Evolutionary conservation across 345 rosid species (phyloP), one percentile per base, ranked within the genome.

Genomic region (Lumnitzera littorea): DNA sequence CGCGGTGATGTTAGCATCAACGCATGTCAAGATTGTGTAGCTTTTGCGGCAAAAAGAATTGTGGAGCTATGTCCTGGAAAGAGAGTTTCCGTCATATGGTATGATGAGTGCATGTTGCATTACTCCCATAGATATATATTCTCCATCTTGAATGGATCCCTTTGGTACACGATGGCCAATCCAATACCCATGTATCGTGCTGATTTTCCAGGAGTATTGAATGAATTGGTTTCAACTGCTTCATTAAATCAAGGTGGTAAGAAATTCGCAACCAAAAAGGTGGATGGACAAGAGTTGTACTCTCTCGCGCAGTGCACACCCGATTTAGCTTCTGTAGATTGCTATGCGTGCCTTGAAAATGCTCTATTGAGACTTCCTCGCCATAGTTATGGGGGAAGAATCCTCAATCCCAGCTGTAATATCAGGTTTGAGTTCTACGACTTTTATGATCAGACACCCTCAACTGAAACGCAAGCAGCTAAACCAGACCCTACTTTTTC

Each of bases 281-380:
- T 3, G 20, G 6, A 50, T 1, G 46, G 2, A 13, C 62, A 15
- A 27, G 24, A 49, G 24, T 47, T 78, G 3, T 71, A 64, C 49
- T 68, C 63, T 15, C 68, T 73, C 13, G 78, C 53, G 11, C 78
- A 81, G 59, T 78, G 82, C 65, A 72, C 77, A 11, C 82, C 80
- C 6, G 82, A 75, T 58, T 53, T 77, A 46, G 46, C 70, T 0
- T 17, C 7, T 1, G 3, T 1, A 0, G 63, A 59, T 15, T 73
- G 81, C 23, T 31, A 46, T 1, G 48, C 36, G 24, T 70, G 61
- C 53, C 63, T 77, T 2, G 23, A 8, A 1, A 13, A 12, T 2
- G 17, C 53, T 24, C 14, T 64, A 14, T 52, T 17, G 16, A 3
- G 3, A 3, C 48, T 72, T 52, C 60, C 62, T 2, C 23, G 20